Conservation (phyloP, 257 asterid species). For the Nicotiana obtusifolia region DNA sequence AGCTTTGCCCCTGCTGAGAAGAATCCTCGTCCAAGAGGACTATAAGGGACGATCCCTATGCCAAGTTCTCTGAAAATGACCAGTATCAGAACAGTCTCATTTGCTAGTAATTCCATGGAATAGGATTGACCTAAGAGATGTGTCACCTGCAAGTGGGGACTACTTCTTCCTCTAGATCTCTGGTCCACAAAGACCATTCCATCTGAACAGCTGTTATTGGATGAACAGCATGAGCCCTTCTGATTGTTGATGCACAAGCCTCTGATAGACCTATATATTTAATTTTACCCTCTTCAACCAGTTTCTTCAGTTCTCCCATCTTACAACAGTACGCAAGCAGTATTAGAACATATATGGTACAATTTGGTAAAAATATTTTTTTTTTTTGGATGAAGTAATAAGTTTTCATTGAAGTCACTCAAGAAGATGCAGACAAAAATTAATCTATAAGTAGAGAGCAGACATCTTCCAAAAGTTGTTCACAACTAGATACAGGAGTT, state of each 20-base stretch:
- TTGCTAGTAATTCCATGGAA: background rate
- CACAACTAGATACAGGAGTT: too few relatives aligned
- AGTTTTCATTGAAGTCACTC: too few relatives aligned
- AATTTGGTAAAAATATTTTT: too few relatives aligned
- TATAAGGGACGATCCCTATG: constrained; percentile 35
- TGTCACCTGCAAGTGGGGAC: constrained; percentile 35
- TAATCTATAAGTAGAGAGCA: too few relatives aligned
- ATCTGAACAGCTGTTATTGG: constrained; percentile 31
- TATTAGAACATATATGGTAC: background rate
- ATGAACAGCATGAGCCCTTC: constrained; percentile 38
- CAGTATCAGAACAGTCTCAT: background rate
- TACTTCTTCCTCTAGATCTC: constrained; percentile 29
- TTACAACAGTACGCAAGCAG: background rate
- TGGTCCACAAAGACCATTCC: constrained; percentile 35
- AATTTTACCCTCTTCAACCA: constrained; percentile 34
- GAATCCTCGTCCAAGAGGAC: constrained; percentile 41
- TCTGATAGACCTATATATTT: constrained; percentile 32
- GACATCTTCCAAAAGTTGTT: too few relatives aligned
- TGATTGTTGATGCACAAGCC: constrained; percentile 27
- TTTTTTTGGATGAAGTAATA: too few relatives aligned
- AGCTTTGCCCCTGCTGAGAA: constrained; percentile 21
- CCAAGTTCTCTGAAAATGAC: constrained; percentile 30
- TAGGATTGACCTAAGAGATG: background rate
- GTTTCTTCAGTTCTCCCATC: constrained; percentile 29
- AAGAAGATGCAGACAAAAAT: too few relatives aligned